These are phyloP conservation scores for Ormosia semicastrata DNA, from an alignment of 306 rosid species.

Conservation along the genomic window DNA sequence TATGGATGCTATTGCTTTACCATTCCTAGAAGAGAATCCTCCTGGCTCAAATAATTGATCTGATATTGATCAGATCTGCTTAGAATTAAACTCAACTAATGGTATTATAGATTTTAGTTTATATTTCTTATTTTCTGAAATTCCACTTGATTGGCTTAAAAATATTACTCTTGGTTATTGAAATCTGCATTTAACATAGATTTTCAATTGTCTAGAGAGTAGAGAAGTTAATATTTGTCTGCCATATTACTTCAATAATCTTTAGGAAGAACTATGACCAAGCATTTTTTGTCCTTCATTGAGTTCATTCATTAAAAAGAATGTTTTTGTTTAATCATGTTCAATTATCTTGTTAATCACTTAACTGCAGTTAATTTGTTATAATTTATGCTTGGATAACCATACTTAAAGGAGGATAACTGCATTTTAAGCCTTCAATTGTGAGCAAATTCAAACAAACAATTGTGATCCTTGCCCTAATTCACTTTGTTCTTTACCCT, in stretches of 20 bases:
- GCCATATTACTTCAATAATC: neutral
- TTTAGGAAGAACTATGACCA: neutral
- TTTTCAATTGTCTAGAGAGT: too few relatives aligned
- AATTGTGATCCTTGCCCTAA: neutral
- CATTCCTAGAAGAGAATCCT: too few relatives aligned
- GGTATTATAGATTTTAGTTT: too few relatives aligned
- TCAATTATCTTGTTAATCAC: neutral
- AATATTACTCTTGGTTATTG: too few relatives aligned
- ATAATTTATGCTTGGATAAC: neutral
- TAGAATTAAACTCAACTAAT: too few relatives aligned
- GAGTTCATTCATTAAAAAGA: neutral
- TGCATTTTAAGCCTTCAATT: neutral
- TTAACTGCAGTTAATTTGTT: neutral
- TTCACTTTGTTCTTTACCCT: neutral
- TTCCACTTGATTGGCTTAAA: too few relatives aligned
- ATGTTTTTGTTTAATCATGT: neutral
- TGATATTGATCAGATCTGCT: too few relatives aligned
- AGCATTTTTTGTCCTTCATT: neutral
- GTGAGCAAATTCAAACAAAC: neutral
- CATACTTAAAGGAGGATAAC: neutral
- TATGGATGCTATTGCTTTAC: too few relatives aligned
- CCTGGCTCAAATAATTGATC: too few relatives aligned
- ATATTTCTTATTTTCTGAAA: too few relatives aligned
- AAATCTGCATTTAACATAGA: too few relatives aligned
- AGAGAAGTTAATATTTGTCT: neutral